Percentiles rank a stretch among this genome's conserved stretches.
Conservation (phyloP, 169 alveolate species). For the Ichthyophthirius multifiliis region DNA sequence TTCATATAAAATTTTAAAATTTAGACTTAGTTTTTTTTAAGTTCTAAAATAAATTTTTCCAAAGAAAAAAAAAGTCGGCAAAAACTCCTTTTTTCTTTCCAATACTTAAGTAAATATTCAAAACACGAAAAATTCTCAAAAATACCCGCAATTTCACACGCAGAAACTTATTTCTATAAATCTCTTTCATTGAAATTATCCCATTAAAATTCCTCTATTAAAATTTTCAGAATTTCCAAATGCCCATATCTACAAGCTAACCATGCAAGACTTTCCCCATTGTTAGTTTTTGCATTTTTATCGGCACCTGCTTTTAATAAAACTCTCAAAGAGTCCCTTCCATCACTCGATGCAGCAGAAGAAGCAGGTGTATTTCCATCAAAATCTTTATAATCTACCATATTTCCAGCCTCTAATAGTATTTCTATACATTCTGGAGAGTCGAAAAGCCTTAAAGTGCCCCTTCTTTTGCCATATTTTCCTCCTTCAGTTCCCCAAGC, state of each 20-base stretch:
- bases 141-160: neutral
- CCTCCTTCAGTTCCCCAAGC: slow-evolving; percentile 43
- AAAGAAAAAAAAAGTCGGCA: no score
- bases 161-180: neutral
- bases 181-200: slow-evolving; percentile 1
- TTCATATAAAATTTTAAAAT: neutral
- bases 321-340: slow-evolving; percentile 12
- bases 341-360: slow-evolving; percentile 38
- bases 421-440: neutral
- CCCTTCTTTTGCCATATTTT: slow-evolving; percentile 18
- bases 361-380: slow-evolving; percentile 33
- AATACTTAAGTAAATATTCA: neutral
- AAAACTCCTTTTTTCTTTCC: no score
- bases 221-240: neutral
- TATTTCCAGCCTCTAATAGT: slow-evolving; percentile 7
- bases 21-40: neutral
- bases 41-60: no score
- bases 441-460: neutral
- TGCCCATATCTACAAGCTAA: slow-evolving; percentile 37
- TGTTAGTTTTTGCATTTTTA: slow-evolving; percentile 13
- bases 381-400: slow-evolving; percentile 16
- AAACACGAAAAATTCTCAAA: neutral
- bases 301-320: slow-evolving; percentile 19
- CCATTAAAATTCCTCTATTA: neutral
- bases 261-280: slow-evolving; percentile 27